Percentiles rank a stretch among this genome's conserved stretches.
These are phyloP conservation scores for Suillus paluster DNA, from an alignment of 768 basidiomycete genomes.

Conservation along the genomic window DNA sequence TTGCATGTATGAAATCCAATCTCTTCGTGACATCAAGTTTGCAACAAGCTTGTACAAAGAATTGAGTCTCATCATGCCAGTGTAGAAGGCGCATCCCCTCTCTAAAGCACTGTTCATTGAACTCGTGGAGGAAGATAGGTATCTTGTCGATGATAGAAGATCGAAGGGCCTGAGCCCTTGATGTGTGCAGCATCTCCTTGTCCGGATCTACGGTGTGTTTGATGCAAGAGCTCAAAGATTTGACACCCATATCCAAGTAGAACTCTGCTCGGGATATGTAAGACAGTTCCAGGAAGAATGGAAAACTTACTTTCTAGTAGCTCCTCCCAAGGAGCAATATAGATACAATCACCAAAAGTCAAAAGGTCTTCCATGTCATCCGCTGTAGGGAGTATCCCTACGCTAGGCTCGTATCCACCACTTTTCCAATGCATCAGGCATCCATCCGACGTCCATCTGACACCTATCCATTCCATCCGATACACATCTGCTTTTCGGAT, in stretches of 20 bases:
- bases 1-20: constrained; percentile 49
- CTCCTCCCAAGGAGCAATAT: constrained; percentile 83
- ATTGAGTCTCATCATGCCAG: constrained; percentile 61
- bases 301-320: constrained; percentile 68
- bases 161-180: constrained; percentile 51
- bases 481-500: too few relatives aligned
- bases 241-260: constrained; percentile 73
- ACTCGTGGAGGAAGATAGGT: constrained; percentile 87
- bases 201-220: constrained; percentile 63
- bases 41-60: constrained; percentile 65
- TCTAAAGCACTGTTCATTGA: constrained; percentile 53
- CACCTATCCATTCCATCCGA: too few relatives aligned
- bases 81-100: constrained; percentile 60
- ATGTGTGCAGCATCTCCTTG: constrained; percentile 42
- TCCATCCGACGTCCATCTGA: too few relatives aligned
- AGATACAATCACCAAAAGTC: constrained; percentile 72
- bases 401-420: too few relatives aligned
- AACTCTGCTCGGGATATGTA: constrained; percentile 49
- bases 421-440: too few relatives aligned
- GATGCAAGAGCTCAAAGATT: constrained; percentile 67
- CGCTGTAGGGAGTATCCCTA: too few relatives aligned
- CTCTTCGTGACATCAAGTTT: constrained; percentile 62
- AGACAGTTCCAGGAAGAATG: background rate
- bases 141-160: constrained; percentile 72
- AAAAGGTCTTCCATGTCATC: constrained; percentile 79